phyloP scores from a whole-genome alignment of 129 eudicot genomes.

The sunflower (Helianthus annuus) region DNA sequence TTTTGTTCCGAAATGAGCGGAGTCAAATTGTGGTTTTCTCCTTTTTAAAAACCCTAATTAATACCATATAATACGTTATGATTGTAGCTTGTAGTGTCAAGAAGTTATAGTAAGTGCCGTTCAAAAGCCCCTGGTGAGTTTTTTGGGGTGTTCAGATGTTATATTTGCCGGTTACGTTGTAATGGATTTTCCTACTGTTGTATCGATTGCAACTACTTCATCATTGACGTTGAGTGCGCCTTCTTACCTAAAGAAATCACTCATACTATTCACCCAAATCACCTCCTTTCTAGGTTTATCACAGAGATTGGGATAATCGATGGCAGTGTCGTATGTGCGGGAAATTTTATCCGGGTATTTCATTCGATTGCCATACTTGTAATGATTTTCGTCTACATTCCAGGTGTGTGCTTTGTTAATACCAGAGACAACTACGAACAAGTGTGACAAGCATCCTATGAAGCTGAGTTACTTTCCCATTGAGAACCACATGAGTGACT shows the following conservation, averaged over 20 bases:
- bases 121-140: too few relatives aligned
- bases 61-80: too few relatives aligned
- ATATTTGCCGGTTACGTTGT: background rate
- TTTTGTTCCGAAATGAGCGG: too few relatives aligned
- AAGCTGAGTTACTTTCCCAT: background rate
- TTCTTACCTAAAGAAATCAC: constrained; percentile 6
- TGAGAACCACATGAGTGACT: constrained; percentile 2
- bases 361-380: background rate
- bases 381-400: background rate
- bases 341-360: too few relatives aligned
- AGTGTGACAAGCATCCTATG: background rate
- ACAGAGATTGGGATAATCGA: too few relatives aligned
- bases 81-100: too few relatives aligned
- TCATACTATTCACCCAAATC: background rate
- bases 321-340: too few relatives aligned
- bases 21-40: too few relatives aligned
- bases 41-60: too few relatives aligned
- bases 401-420: background rate
- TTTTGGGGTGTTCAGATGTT: background rate
- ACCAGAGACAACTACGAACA: background rate
- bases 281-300: background rate
- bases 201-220: background rate
- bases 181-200: background rate
- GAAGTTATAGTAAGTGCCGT: too few relatives aligned
- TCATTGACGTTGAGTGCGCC: constrained; percentile 1